These are phyloP conservation scores for Diaporthe citrichinensis DNA, from an alignment of 2,329 filamentous ascomycete genomes.

Conservation along the genomic window DNA sequence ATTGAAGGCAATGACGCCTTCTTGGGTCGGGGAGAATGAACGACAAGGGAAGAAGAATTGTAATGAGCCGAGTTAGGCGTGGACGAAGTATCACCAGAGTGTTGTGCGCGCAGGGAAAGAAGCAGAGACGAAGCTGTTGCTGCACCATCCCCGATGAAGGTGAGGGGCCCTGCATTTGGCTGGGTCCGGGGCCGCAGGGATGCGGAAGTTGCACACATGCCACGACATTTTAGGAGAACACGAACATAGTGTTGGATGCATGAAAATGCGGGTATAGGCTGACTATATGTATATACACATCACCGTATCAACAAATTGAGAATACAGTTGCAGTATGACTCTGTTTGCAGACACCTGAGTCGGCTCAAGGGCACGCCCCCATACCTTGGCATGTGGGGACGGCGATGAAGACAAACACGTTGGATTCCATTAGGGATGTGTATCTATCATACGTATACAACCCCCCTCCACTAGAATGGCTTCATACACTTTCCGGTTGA, in stretches of 20 bases:
- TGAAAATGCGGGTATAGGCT: background rate
- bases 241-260: background rate
- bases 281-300: background rate
- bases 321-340: background rate
- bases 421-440: too few relatives aligned
- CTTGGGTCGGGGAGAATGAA: background rate
- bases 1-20: too few relatives aligned
- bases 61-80: background rate
- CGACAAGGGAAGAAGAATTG: background rate
- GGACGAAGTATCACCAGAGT: background rate
- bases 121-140: background rate
- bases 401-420: background rate
- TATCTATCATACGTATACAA: background rate
- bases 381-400: background rate
- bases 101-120: background rate
- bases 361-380: background rate
- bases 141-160: constrained; percentile 6
- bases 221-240: background rate
- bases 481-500: too few relatives aligned
- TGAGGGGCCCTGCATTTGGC: constrained; percentile 19
- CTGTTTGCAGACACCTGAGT: background rate
- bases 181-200: background rate
- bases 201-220: background rate
- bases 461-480: too few relatives aligned
- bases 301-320: background rate